Percentiles rank a stretch among this genome's conserved stretches.
phyloP scores from a whole-genome alignment of 2,329 filamentous ascomycete species.

The Epichloe baconii region DNA sequence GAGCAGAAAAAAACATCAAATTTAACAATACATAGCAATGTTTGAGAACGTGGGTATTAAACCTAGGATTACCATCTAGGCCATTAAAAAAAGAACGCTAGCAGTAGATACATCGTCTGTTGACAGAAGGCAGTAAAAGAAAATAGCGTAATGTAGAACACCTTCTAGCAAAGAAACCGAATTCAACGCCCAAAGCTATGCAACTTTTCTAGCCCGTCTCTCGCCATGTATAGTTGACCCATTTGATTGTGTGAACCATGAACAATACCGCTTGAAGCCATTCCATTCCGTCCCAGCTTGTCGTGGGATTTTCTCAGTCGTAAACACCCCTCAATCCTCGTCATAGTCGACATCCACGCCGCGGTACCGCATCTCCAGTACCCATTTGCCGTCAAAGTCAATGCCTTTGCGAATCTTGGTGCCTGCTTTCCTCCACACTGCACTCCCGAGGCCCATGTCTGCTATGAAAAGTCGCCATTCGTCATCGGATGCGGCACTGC shows the following conservation, averaged over 20 bases:
- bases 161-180: background rate
- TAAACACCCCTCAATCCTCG: conserved; percentile 2
- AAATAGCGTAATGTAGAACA: too few relatives aligned
- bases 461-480: conserved; percentile 73
- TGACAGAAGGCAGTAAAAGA: too few relatives aligned
- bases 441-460: conserved; percentile 73
- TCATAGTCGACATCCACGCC: conserved; percentile 19
- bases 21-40: too few relatives aligned
- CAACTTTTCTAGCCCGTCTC: too few relatives aligned
- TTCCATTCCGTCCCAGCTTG: background rate
- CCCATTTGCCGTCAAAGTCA: conserved; percentile 80
- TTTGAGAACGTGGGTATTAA: too few relatives aligned
- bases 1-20: too few relatives aligned
- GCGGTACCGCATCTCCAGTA: conserved; percentile 53
- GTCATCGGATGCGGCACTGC: conserved; percentile 30
- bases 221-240: too few relatives aligned
- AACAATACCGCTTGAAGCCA: background rate
- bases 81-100: too few relatives aligned
- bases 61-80: too few relatives aligned
- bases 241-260: too few relatives aligned
- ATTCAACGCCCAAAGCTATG: too few relatives aligned
- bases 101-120: too few relatives aligned
- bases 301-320: background rate
- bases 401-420: conserved; percentile 72
- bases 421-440: conserved; percentile 75